phyloP scores from a whole-genome alignment of 306 rosid genomes.

The Biancaea sappan region DNA sequence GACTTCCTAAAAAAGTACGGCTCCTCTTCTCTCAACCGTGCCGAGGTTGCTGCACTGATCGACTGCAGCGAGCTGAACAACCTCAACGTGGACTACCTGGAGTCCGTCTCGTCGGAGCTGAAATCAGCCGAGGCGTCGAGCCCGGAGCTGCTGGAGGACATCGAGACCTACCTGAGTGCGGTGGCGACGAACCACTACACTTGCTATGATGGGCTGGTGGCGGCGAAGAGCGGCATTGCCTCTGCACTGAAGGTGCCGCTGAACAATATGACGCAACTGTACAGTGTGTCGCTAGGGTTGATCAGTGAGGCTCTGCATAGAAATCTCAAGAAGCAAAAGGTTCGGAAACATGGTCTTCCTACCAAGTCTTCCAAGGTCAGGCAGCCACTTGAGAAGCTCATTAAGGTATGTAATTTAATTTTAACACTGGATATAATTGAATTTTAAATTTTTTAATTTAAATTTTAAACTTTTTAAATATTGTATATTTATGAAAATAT shows the following conservation, averaged over 20 bases:
- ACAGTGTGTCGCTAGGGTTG: slow-evolving; percentile 76
- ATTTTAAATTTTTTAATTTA: too few species aligned
- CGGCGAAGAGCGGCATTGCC: slow-evolving; percentile 46
- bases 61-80: slow-evolving; percentile 66
- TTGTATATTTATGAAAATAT: too few species aligned
- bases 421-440: too few species aligned
- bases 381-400: slow-evolving; percentile 56
- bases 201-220: slow-evolving; percentile 64
- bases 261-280: slow-evolving; percentile 41
- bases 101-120: slow-evolving; percentile 28
- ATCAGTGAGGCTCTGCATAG: slow-evolving; percentile 48
- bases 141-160: slow-evolving; percentile 46
- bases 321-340: slow-evolving; percentile 39
- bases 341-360: slow-evolving; percentile 38
- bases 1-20: slow-evolving; percentile 37
- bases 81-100: slow-evolving; percentile 57
- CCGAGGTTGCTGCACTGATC: slow-evolving; percentile 43
- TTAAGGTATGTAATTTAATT: slow-evolving; percentile 49
- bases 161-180: slow-evolving; percentile 61
- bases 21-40: slow-evolving; percentile 24
- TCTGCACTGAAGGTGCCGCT: slow-evolving; percentile 43
- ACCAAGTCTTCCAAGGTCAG: slow-evolving; percentile 33
- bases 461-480: too few species aligned
- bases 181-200: slow-evolving; percentile 76
- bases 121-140: not conserved